These are phyloP conservation scores for Tetraselmis striata DNA, from an alignment of 139 green algal species.

Conservation along the genomic window DNA sequence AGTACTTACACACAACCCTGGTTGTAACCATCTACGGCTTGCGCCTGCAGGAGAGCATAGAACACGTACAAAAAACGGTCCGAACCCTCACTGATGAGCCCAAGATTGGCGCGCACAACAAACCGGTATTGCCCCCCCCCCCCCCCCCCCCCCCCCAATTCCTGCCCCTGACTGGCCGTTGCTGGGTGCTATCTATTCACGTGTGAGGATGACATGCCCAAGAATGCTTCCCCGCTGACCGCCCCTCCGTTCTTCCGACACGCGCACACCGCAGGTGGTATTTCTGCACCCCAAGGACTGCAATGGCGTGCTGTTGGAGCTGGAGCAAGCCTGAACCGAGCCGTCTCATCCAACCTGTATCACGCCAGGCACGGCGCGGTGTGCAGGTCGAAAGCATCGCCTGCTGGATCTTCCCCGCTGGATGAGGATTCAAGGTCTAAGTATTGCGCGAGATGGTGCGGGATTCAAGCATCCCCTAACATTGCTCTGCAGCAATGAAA, in stretches of 20 bases:
- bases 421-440: no score
- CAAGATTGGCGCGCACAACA: conserved; percentile 53
- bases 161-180: neutral
- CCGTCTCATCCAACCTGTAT: no score
- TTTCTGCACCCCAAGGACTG: conserved; percentile 58
- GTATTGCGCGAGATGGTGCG: no score
- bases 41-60: conserved; percentile 15
- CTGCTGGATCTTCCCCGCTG: no score
- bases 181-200: neutral
- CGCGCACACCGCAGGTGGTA: conserved; percentile 19
- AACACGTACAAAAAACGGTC: conserved; percentile 15
- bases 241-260: no score
- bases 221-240: neutral
- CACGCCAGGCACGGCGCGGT: no score
- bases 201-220: neutral
- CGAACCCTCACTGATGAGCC: conserved; percentile 30
- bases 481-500: no score
- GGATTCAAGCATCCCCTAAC: no score
- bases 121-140: conserved; percentile 28
- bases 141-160: neutral
- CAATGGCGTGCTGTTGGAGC: conserved; percentile 49
- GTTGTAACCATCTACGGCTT: conserved; percentile 15
- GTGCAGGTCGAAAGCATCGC: no score
- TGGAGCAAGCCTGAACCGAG: conserved; percentile 55
- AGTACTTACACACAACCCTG: no score